Evolutionary conservation across 176 grass and related monocot species (phyloP).

Genomic region (Oryza nivara): DNA sequence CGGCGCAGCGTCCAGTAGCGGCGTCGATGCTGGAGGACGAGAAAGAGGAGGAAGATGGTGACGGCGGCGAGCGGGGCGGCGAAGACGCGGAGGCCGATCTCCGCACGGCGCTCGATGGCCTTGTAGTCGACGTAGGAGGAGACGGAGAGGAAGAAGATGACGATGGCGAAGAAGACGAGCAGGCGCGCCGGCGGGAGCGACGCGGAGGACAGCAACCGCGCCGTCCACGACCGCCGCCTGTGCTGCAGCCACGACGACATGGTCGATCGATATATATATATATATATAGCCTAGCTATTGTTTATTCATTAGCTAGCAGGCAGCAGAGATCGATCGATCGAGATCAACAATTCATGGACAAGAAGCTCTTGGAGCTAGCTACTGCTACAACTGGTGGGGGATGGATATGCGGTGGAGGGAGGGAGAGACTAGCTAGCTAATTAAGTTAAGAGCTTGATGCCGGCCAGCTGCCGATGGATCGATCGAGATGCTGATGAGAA

Average conservation of each 20-base stretch:
- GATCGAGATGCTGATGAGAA: background rate
- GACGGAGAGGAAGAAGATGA: conserved; percentile 70
- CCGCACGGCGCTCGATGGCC: conserved; percentile 51
- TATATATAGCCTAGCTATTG: too few relatives aligned
- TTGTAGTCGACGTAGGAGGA: conserved; percentile 75
- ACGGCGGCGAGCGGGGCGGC: conserved; percentile 46
- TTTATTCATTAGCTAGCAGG: too few relatives aligned
- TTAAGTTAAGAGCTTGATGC: background rate
- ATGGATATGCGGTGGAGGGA: too few relatives aligned
- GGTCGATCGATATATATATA: background rate
- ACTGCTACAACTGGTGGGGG: too few relatives aligned
- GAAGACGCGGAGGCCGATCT: conserved; percentile 58
- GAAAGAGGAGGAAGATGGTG: conserved; percentile 49
- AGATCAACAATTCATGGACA: too few relatives aligned
- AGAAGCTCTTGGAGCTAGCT: too few relatives aligned
- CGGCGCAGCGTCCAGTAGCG: conserved; percentile 40
- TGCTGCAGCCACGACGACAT: conserved; percentile 59
- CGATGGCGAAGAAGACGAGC: conserved; percentile 78
- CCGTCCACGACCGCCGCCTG: conserved; percentile 50
- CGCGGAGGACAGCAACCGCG: conserved; percentile 53
- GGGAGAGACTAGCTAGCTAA: too few relatives aligned
- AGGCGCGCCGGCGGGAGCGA: conserved; percentile 70
- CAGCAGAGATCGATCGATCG: too few relatives aligned
- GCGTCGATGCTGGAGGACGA: conserved; percentile 37
- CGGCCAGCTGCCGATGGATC: background rate